Evolutionary conservation across 169 alveolate genomes (phyloP), one percentile per base, ranked within the genome.

Genomic region (Plasmodium falciparum): DNA sequence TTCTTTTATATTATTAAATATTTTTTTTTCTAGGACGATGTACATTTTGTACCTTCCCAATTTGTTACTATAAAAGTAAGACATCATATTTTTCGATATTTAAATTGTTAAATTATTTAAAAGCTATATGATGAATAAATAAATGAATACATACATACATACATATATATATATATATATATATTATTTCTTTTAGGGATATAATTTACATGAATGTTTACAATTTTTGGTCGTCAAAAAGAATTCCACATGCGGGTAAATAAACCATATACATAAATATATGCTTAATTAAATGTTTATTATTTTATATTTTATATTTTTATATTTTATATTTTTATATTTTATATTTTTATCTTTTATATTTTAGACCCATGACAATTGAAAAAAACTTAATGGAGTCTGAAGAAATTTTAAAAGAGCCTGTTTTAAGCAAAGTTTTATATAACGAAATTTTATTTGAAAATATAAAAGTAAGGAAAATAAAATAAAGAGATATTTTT

Each of bases 161-260:
- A 52, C 7, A 52, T 52, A 52, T 52, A 5, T 61, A 15, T 59
- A 59, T 17, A 59, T 59, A 59, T 17, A 59, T 61, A 22, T 61
- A 61, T 61, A 59, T 61, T 56, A 29, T 29, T 62, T 62, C 2
- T 74, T 13, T 29, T n/a, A 74, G 88, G 88, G 88, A 29, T 74
- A 74, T 17, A 74, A 74, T 49, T 43, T 74, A 24, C 67, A 50
- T 58, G 88, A 74, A 26, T 74, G 88, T 11, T 49, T 74, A 49
- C 88, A 74, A 52, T 26, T 74, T 12, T 61, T 74, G 12, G 73
- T 74, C 2, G 88, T 74, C n/a, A 56, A 74, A 13, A 56, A 74
- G 59, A 65, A 65, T 20, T 74, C 88, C 54, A 12, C 45, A 22
- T 74, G 88, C 88, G 58, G 61, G 88, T 74, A 74, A 74, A 58